Evolutionary conservation across 2,329 filamentous ascomycete species (phyloP).

Genomic region (Hawksworthiomyces lignivorus): DNA sequence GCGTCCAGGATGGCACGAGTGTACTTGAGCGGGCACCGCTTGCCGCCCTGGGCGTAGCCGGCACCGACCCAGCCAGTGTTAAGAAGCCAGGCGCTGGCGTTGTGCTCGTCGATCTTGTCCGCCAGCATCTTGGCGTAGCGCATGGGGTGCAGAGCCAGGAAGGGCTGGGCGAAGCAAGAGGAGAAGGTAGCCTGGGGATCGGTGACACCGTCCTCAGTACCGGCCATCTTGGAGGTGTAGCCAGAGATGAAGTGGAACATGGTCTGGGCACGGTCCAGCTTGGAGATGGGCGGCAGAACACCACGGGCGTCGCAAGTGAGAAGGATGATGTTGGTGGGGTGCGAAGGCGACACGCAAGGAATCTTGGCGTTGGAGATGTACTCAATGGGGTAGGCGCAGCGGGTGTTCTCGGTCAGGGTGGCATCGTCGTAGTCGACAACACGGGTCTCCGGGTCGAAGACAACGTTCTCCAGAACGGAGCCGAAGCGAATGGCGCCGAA

Average conservation of each 20-base stretch:
- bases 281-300: constrained; percentile 95
- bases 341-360: constrained; percentile 77
- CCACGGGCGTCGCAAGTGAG: constrained; percentile 96
- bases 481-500: constrained; percentile 93
- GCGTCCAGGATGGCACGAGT: constrained; percentile 96
- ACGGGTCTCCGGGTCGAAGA: constrained; percentile 86
- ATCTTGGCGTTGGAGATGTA: constrained; percentile 99
- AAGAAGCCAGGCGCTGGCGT: constrained; percentile 94
- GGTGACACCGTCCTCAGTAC: constrained; percentile 92
- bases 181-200: constrained; percentile 99
- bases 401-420: constrained; percentile 96
- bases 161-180: constrained; percentile 97
- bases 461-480: constrained; percentile 95
- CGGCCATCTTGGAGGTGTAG: constrained; percentile 99
- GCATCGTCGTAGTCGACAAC: constrained; percentile 91
- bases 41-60: constrained; percentile 81
- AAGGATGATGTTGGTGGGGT: constrained; percentile 96
- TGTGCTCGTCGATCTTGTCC: constrained; percentile 93
- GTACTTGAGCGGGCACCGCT: constrained; percentile 97
- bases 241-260: constrained; percentile 99
- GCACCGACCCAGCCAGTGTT: constrained; percentile 98
- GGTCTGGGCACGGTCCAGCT: constrained; percentile 87
- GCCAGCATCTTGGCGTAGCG: constrained; percentile 97
- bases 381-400: constrained; percentile 91
- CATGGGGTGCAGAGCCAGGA: constrained; percentile 98